A percentile compares a stretch with the other conserved stretches of the same genome.
Conservation (phyloP, 768 basidiomycete species). For the Leccinum ochraceum region DNA sequence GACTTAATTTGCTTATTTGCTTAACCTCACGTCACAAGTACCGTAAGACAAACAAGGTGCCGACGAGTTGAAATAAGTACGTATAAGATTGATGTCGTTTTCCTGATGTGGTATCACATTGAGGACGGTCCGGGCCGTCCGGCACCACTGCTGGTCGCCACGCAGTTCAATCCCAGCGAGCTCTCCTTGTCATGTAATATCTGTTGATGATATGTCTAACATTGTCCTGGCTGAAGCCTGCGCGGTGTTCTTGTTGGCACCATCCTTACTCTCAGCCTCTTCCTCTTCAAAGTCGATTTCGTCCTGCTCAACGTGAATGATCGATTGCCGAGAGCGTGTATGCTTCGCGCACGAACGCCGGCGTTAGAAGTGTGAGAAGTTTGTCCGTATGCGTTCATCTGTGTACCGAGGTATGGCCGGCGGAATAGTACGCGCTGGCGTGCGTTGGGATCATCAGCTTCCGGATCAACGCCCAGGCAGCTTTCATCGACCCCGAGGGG, state of each 20-base stretch:
- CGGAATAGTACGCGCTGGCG: no score
- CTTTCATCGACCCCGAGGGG: no score
- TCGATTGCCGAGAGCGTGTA: constrained; percentile 92
- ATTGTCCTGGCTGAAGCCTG: constrained; percentile 47
- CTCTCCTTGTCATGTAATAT: constrained; percentile 55
- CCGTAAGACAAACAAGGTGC: no score
- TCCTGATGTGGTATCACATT: constrained; percentile 20
- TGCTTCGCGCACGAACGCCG: constrained; percentile 93
- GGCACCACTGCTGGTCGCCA: constrained; percentile 36
- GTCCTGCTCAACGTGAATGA: constrained; percentile 99
- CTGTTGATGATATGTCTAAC: constrained; percentile 63
- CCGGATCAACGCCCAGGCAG: no score
- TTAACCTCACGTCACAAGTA: no score
- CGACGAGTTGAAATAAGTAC: no score
- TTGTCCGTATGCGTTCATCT: no score
- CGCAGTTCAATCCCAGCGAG: constrained; percentile 40
- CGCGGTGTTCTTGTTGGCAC: constrained; percentile 35
- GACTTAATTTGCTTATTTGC: no score
- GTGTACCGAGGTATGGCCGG: no score
- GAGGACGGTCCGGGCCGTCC: constrained; percentile 28
- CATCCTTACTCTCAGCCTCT: constrained; percentile 61
- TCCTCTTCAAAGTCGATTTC: constrained; percentile 98
- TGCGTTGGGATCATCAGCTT: no score
- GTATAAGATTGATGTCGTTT: no score
- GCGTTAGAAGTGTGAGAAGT: constrained; percentile 26